Evolutionary conservation across 495 filamentous ascomycete species (phyloP).

Genomic region (Lasiosphaeria hispida): DNA sequence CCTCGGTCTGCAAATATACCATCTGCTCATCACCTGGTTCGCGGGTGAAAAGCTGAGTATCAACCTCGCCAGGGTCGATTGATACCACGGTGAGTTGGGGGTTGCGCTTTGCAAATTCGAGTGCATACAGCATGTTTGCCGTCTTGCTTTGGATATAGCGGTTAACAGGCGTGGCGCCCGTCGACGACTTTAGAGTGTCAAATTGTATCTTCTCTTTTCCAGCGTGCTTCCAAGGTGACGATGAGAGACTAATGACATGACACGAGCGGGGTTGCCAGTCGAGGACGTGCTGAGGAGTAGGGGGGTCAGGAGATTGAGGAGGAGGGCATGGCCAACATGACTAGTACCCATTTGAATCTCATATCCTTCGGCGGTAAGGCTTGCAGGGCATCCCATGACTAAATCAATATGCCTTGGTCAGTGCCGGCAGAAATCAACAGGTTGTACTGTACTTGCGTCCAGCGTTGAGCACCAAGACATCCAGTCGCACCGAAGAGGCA

Average conservation of each 20-base stretch:
- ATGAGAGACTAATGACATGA: slow-evolving; percentile 42
- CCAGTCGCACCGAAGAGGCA: slow-evolving; percentile 31
- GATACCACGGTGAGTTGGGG: slow-evolving; percentile 47
- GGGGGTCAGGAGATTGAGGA: slow-evolving; percentile 61
- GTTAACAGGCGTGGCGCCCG: slow-evolving; percentile 30
- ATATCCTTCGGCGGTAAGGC: slow-evolving; percentile 58
- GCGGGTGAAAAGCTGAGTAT: slow-evolving; percentile 48
- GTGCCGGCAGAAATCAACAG: background rate
- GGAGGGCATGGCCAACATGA: slow-evolving; percentile 63
- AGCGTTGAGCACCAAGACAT: slow-evolving; percentile 54
- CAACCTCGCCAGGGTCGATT: slow-evolving; percentile 64
- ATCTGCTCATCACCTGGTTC: slow-evolving; percentile 9
- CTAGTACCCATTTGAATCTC: slow-evolving; percentile 70
- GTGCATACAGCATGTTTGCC: slow-evolving; percentile 61
- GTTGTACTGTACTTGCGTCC: slow-evolving; percentile 48
- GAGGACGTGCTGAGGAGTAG: slow-evolving; percentile 37
- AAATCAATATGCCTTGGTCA: background rate
- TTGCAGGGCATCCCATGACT: slow-evolving; percentile 55
- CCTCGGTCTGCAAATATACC: background rate
- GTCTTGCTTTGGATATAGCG: slow-evolving; percentile 65
- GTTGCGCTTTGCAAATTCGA: slow-evolving; percentile 58
- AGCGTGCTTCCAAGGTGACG: slow-evolving; percentile 30
- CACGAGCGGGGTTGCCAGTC: slow-evolving; percentile 41
- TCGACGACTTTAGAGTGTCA: slow-evolving; percentile 37
- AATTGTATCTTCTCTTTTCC: slow-evolving; percentile 39